A percentile compares a stretch with the other conserved stretches of the same genome.
These are phyloP conservation scores for Penicillium canescens DNA, from an alignment of 495 filamentous ascomycete genomes.

Conservation along the genomic window DNA sequence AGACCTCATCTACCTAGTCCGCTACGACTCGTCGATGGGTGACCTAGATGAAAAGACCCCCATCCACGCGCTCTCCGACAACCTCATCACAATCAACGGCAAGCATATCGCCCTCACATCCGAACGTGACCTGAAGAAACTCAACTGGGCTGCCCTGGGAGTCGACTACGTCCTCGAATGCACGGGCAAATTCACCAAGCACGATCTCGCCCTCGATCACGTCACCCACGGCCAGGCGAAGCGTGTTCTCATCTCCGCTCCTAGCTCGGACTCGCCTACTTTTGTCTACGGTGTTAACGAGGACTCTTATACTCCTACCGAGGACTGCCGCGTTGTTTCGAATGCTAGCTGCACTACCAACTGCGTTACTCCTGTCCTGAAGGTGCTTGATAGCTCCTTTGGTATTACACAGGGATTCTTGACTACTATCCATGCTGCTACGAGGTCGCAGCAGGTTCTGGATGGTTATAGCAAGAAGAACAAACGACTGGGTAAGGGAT, in stretches of 20 bases:
- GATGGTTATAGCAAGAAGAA: slow-evolving; percentile 44
- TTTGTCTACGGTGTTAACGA: slow-evolving; percentile 39
- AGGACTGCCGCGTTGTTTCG: slow-evolving; percentile 29
- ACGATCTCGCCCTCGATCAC: slow-evolving; percentile 31
- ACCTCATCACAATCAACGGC: slow-evolving; percentile 26
- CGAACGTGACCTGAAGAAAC: slow-evolving; percentile 34
- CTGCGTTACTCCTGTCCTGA: slow-evolving; percentile 36
- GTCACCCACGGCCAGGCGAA: slow-evolving; percentile 32
- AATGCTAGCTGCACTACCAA: slow-evolving; percentile 41
- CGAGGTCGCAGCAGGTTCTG: slow-evolving; percentile 37
- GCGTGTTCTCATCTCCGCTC: slow-evolving; percentile 37
- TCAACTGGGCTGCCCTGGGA: slow-evolving; percentile 32
- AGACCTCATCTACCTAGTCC: slow-evolving; percentile 40
- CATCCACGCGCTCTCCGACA: slow-evolving; percentile 29
- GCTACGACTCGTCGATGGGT: slow-evolving; percentile 39
- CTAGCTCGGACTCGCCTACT: slow-evolving; percentile 35
- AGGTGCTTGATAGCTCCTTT: slow-evolving; percentile 32
- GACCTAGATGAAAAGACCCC: slow-evolving; percentile 25
- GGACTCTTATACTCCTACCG: slow-evolving; percentile 24
- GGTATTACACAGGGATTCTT: slow-evolving; percentile 34
- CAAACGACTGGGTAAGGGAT: slow-evolving; percentile 27
- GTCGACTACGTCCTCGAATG: slow-evolving; percentile 39
- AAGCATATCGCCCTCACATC: slow-evolving; percentile 32
- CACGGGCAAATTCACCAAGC: slow-evolving; percentile 40
- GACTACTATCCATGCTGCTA: slow-evolving; percentile 38